phyloP scores from a whole-genome alignment of 768 basidiomycete genomes.

The Suillus subluteus region DNA sequence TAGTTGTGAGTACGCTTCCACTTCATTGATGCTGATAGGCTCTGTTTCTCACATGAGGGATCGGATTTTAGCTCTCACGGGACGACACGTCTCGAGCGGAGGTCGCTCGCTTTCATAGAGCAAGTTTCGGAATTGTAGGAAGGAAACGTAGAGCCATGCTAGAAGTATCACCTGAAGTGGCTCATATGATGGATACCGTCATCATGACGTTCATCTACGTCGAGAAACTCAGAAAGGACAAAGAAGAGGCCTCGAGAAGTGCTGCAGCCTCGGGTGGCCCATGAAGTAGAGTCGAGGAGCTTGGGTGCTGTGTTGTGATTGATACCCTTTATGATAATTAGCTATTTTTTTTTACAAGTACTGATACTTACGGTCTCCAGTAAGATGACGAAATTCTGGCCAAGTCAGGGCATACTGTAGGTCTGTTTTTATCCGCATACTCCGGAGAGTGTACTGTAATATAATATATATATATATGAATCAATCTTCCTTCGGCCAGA shows the following conservation, averaged over 20 bases:
- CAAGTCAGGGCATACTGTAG: neutral
- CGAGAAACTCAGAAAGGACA: slow-evolving; percentile 17
- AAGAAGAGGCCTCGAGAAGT: neutral
- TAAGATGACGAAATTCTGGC: neutral
- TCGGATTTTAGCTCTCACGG: slow-evolving; percentile 13
- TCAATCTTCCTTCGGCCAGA: neutral
- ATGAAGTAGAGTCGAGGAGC: neutral
- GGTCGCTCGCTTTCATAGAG: slow-evolving; percentile 27
- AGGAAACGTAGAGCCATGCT: slow-evolving; percentile 11
- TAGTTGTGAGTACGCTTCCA: slow-evolving; percentile 1
- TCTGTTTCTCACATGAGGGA: neutral
- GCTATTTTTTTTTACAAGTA: neutral
- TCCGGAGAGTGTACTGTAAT: neutral
- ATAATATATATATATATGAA: neutral
- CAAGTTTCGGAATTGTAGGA: slow-evolving; percentile 14
- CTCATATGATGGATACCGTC: slow-evolving; percentile 17
- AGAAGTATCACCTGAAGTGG: slow-evolving; percentile 15
- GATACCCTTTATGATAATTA: neutral
- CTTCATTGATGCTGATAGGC: neutral
- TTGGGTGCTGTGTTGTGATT: neutral
- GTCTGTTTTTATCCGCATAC: neutral
- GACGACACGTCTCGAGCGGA: slow-evolving; percentile 20
- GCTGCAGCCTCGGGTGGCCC: neutral
- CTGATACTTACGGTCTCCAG: neutral
- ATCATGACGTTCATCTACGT: slow-evolving; percentile 21